These are phyloP conservation scores for Xylaria sp. DNA, from an alignment of 2,329 filamentous ascomycete species.

Conservation along the genomic window DNA sequence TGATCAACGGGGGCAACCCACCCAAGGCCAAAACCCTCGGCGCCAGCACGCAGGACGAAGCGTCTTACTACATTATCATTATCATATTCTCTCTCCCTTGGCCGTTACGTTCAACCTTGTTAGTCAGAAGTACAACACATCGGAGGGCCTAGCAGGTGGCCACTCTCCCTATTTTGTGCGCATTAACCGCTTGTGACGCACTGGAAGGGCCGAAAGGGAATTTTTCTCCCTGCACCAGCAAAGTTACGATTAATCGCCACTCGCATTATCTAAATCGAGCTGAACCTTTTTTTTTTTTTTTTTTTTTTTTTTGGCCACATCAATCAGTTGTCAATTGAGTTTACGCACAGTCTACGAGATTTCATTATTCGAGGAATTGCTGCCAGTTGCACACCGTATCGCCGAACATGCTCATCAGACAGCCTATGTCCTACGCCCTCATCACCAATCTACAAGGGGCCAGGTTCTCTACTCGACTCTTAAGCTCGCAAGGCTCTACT, in stretches of 20 bases:
- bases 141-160: background rate
- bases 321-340: background rate
- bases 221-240: background rate
- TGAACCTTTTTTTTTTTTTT: background rate
- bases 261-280: background rate
- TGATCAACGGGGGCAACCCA: slow-evolving; percentile 7
- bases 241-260: background rate
- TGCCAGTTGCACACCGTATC: background rate
- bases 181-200: slow-evolving; percentile 3
- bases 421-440: background rate
- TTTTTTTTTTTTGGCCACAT: background rate
- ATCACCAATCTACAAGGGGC: too few relatives aligned
- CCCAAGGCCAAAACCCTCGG: slow-evolving; percentile 5
- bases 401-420: background rate
- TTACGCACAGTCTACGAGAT: background rate
- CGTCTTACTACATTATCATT: slow-evolving; percentile 18
- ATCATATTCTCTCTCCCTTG: background rate
- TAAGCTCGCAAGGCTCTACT: background rate
- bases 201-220: background rate
- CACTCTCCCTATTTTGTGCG: background rate
- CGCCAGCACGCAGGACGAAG: slow-evolving; percentile 5
- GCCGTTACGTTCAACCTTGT: slow-evolving; percentile 3
- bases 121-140: background rate
- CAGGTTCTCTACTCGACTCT: background rate
- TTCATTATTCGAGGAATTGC: background rate